These are phyloP conservation scores for Pseudotsuga menziesii DNA, from an alignment of 75 land plant genomes.

Conservation along the genomic window DNA sequence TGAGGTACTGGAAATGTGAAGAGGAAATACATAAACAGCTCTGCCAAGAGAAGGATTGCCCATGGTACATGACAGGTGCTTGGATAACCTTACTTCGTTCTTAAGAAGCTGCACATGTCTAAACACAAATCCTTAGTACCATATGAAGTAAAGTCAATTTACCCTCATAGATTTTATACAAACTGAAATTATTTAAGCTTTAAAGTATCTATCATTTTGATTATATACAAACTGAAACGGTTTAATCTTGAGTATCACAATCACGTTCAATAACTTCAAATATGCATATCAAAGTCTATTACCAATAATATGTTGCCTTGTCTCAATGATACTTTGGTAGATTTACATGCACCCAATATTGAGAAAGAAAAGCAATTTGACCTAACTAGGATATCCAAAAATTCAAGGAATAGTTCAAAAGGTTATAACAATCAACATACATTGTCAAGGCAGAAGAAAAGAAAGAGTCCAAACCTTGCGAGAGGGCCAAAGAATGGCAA, in stretches of 20 bases:
- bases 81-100: constrained; percentile 66
- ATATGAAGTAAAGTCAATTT: background rate
- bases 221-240: too few relatives aligned
- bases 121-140: background rate
- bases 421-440: background rate
- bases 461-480: constrained; percentile 50
- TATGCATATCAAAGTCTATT: background rate
- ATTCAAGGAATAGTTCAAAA: background rate
- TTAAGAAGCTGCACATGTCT: constrained; percentile 46
- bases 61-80: constrained; percentile 55
- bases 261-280: background rate
- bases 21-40: constrained; percentile 39
- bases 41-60: constrained; percentile 61
- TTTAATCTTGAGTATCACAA: background rate
- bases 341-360: background rate
- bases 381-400: background rate
- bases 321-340: background rate
- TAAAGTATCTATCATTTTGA: too few relatives aligned
- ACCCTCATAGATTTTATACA: background rate
- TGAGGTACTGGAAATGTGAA: constrained; percentile 16
- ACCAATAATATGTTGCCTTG: too few relatives aligned
- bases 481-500: constrained; percentile 74
- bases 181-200: background rate
- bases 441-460: background rate
- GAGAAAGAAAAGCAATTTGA: background rate